Percentiles rank a stretch among this genome's conserved stretches.
phyloP scores from a whole-genome alignment of 2,329 filamentous ascomycete genomes.

The Aspergillus ustus region DNA sequence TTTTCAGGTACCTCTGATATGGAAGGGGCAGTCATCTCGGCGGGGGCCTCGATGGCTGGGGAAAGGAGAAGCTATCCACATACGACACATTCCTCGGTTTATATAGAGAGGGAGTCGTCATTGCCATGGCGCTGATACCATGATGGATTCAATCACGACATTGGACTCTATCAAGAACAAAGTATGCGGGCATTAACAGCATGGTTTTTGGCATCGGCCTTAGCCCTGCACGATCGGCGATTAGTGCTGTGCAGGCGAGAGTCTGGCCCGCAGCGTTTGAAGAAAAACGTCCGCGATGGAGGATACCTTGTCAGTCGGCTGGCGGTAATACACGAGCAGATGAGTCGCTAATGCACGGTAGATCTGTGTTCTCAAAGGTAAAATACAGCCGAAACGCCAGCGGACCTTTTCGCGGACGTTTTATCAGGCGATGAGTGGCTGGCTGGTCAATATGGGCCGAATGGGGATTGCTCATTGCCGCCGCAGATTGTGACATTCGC shows the following conservation, averaged over 20 bases:
- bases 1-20: neutral
- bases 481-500: slow-evolving; percentile 1
- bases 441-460: neutral
- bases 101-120: neutral
- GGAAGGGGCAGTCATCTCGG: neutral
- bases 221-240: neutral
- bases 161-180: neutral
- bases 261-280: neutral
- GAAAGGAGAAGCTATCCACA: neutral
- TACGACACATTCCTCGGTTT: neutral
- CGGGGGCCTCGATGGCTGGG: neutral
- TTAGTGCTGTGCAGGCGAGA: neutral
- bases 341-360: neutral
- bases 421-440: neutral
- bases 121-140: slow-evolving; percentile 22
- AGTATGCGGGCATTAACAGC: neutral
- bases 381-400: neutral
- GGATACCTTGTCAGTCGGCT: neutral
- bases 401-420: neutral
- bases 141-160: slow-evolving; percentile 33
- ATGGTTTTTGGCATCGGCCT: neutral
- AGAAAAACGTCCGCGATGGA: neutral
- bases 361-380: neutral
- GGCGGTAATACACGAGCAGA: neutral
- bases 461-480: slow-evolving; percentile 3